Evolutionary conservation across 139 green algal species (phyloP).

Genomic region (Micromonas pusilla): DNA sequence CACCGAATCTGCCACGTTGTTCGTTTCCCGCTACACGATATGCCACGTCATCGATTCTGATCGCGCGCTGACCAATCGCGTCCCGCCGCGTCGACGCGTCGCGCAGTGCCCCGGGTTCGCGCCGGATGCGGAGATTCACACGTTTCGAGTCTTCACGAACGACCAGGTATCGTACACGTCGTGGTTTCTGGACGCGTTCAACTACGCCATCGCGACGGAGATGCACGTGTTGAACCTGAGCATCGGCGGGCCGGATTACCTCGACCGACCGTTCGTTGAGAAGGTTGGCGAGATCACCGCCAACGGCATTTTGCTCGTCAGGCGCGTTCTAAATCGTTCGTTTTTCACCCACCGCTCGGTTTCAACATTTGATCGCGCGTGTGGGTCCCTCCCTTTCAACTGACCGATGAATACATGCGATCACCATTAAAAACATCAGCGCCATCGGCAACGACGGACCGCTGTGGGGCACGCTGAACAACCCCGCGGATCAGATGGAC

Average conservation of each 20-base stretch:
- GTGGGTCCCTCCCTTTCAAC: no score
- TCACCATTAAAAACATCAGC: neutral
- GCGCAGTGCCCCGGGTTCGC: slow-evolving; percentile 81
- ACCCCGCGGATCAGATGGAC: slow-evolving; percentile 93
- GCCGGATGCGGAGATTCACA: slow-evolving; percentile 85
- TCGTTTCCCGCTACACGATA: no score
- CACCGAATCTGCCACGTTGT: no score
- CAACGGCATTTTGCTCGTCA: slow-evolving; percentile 85
- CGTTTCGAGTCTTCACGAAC: slow-evolving; percentile 91
- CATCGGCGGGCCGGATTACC: slow-evolving; percentile 94
- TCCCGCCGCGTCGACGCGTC: no score
- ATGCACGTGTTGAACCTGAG: slow-evolving; percentile 95
- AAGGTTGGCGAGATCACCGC: slow-evolving; percentile 90
- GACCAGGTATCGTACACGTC: slow-evolving; percentile 95
- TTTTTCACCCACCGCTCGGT: no score
- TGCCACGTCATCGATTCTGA: no score
- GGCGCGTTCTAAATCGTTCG: no score
- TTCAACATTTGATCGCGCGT: no score
- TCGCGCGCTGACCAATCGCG: no score
- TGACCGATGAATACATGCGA: neutral
- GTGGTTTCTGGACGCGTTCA: slow-evolving; percentile 99
- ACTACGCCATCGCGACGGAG: slow-evolving; percentile 83
- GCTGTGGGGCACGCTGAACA: slow-evolving; percentile 97
- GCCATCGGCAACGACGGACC: slow-evolving; percentile 85
- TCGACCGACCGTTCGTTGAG: slow-evolving; percentile 97